These are phyloP conservation scores for Hortaea sp. DNA, from an alignment of 2,329 filamentous ascomycete genomes.

Conservation along the genomic window DNA sequence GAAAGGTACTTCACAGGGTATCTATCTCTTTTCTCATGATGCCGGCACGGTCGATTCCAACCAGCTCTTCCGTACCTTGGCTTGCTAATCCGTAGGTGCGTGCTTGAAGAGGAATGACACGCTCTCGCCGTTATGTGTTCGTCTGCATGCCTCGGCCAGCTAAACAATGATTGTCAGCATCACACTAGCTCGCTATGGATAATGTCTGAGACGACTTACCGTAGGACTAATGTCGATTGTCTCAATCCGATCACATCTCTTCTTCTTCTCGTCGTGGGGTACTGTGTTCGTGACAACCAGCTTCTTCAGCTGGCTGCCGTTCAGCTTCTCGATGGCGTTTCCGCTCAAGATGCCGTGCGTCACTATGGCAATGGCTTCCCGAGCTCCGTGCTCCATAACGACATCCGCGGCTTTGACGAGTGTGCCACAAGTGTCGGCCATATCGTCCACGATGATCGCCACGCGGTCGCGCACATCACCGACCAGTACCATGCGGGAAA, in stretches of 20 bases:
- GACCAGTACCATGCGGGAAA: slow-evolving; percentile 90
- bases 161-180: slow-evolving; percentile 6
- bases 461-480: slow-evolving; percentile 85
- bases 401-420: slow-evolving; percentile 80
- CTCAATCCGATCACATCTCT: slow-evolving; percentile 66
- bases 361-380: slow-evolving; percentile 85
- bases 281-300: slow-evolving; percentile 89
- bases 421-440: slow-evolving; percentile 93
- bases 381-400: slow-evolving; percentile 75
- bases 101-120: slow-evolving; percentile 62
- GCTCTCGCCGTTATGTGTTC: slow-evolving; percentile 59
- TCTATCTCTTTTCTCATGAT: not conserved
- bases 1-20: not conserved
- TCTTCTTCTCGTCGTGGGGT: slow-evolving; percentile 69
- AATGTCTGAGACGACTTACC: slow-evolving; percentile 26
- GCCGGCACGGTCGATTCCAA: not conserved
- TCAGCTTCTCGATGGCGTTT: slow-evolving; percentile 77
- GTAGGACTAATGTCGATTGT: slow-evolving; percentile 90
- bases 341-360: slow-evolving; percentile 88
- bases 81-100: slow-evolving; percentile 10
- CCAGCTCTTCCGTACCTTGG: not conserved
- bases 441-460: slow-evolving; percentile 93
- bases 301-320: slow-evolving; percentile 63
- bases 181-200: not conserved
- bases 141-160: slow-evolving; percentile 58